Base-by-base conservation (phyloP, 306 rosid genomes). In the Dalbergia cochinchinensis region DNA sequence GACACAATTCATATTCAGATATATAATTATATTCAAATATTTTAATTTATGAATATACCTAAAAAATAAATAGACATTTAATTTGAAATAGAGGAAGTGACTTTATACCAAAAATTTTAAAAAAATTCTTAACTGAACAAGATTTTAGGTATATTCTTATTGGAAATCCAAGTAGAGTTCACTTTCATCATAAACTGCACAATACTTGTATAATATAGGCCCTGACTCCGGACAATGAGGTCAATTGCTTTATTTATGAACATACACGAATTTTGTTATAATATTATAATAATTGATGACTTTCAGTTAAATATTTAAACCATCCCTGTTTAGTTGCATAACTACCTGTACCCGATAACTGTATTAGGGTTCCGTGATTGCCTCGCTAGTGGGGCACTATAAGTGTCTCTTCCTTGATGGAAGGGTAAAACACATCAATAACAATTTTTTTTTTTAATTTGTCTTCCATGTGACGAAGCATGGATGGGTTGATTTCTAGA, bases 301-400 rank as follows among this genome's bases (percentile, higher is more conserved):
- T 65, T 74, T 64, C 57, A 55, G 37, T 31, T 74, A 48, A 84
- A 72, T 66, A 44, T 5, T 74, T 16, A 73, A 69, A 19, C 20
- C 73, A 59, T 69, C 37, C 16, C 9, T 31, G 57, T 42, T 78
- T 69, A 64, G 65, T 68, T 77, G 48, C 48, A 41, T 81, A 78
- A 74, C 85, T 69, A 80, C 69, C 68, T 73, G 15, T 71, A 81
- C 79, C 74, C 61, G 39, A 67, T 75, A 83, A 86, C 87, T 19
- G 85, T 79, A 79, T 41, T 64, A 69, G 48, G 59, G 63, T 65
- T 58, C 15, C 8, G 69, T 15, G 63, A 66, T 15, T 15, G 60
- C 15, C 39, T 67, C 33, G 15, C 44, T 6, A 19, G 64, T 35
- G 61, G 39, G 64, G 37, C 16, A 45, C 64, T 26, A 6, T 68